phyloP scores from a whole-genome alignment of 2,329 filamentous ascomycete species.

The Alternaria dauci region DNA sequence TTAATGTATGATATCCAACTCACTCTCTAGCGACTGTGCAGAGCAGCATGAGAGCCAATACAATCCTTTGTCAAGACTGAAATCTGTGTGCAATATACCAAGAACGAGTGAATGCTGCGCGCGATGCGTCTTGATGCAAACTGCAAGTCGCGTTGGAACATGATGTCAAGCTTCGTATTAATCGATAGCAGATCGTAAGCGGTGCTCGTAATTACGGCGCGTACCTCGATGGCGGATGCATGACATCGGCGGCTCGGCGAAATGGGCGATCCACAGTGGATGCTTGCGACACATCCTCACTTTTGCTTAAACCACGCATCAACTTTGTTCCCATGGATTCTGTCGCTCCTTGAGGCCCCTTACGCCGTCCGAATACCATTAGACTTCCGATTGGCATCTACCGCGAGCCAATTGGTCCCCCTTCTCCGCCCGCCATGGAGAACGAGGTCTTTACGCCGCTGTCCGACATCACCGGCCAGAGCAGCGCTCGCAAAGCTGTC shows the following conservation, averaged over 20 bases:
- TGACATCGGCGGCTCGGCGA: slow-evolving; percentile 32
- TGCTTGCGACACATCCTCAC: slow-evolving; percentile 17
- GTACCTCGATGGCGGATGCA: slow-evolving; percentile 30
- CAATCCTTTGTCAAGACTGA: slow-evolving; percentile 35
- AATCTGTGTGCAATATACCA: not conserved
- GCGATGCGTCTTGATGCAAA: not conserved
- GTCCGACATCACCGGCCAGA: slow-evolving; percentile 48
- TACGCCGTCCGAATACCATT: slow-evolving; percentile 6
- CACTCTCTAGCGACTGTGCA: slow-evolving; percentile 39
- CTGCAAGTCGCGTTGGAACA: not conserved
- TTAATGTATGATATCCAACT: slow-evolving; percentile 53
- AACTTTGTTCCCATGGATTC: slow-evolving; percentile 27
- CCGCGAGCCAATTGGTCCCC: slow-evolving; percentile 1
- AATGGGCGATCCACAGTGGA: slow-evolving; percentile 27
- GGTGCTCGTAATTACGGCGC: not conserved
- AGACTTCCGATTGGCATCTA: slow-evolving; percentile 4
- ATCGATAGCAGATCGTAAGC: not conserved
- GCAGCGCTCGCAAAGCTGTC: slow-evolving; percentile 41
- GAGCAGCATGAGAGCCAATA: slow-evolving; percentile 49
- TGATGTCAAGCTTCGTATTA: slow-evolving; percentile 1
- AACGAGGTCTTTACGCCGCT: slow-evolving; percentile 48
- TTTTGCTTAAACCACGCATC: slow-evolving; percentile 17
- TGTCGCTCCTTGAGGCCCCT: slow-evolving; percentile 29
- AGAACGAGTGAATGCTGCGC: not conserved
- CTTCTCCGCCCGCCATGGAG: slow-evolving; percentile 41